Evolutionary conservation across 2,329 filamentous ascomycete species (phyloP).

Genomic region (Fusarium sp.): DNA sequence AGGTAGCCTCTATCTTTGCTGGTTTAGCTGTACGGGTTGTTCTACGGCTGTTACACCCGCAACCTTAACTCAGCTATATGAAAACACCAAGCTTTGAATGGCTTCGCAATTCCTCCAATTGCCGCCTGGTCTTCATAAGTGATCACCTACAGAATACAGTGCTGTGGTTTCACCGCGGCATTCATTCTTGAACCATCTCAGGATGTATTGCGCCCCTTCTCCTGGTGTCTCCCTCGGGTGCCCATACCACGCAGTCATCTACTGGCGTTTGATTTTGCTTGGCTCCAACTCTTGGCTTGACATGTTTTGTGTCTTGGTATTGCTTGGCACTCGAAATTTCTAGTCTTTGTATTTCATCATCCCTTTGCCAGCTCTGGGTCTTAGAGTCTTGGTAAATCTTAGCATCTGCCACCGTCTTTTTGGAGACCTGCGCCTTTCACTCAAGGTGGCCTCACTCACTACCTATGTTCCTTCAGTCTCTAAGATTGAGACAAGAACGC

Average conservation of each 20-base stretch:
- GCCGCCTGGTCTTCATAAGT: conserved; percentile 1
- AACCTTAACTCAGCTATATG: conserved; percentile 24
- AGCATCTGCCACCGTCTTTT: conserved; percentile 27
- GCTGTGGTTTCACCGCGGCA: conserved; percentile 1
- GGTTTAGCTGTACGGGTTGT: neutral
- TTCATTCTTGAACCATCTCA: neutral
- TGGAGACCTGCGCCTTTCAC: neutral
- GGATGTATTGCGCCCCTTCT: conserved; percentile 9
- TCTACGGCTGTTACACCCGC: conserved; percentile 4
- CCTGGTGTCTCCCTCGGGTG: conserved; percentile 4
- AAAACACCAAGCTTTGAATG: conserved; percentile 16
- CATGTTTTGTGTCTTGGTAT: conserved; percentile 39
- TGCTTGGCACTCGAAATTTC: conserved; percentile 31
- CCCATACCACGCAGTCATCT: conserved; percentile 13
- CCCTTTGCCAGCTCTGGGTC: conserved; percentile 24
- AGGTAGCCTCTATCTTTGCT: neutral
- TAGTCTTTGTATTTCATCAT: conserved; percentile 34
- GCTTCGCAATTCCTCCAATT: conserved; percentile 14
- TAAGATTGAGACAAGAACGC: conserved; percentile 1
- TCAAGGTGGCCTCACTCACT: conserved; percentile 29
- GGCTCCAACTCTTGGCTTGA: conserved; percentile 39
- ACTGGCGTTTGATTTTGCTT: conserved; percentile 36
- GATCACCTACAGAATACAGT: neutral
- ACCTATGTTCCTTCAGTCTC: conserved; percentile 15
- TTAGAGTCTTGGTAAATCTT: conserved; percentile 23